A percentile compares a stretch with the other conserved stretches of the same genome.
Evolutionary conservation across 306 rosid species (phyloP).

Genomic region (Sindora glabra): DNA sequence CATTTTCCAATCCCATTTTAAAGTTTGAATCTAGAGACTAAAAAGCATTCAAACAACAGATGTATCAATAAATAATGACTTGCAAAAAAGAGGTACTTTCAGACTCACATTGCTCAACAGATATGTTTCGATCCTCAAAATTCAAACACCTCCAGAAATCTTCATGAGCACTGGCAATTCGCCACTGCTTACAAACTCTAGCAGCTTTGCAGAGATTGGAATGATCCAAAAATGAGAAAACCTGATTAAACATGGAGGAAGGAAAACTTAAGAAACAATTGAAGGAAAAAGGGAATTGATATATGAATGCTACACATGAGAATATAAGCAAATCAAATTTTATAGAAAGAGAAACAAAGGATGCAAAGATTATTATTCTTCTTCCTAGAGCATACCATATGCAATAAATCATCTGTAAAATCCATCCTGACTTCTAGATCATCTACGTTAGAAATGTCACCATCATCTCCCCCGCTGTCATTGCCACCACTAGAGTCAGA

Average conservation of each 20-base stretch:
- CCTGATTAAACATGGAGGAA: too few relatives aligned
- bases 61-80: background rate
- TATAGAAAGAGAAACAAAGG: background rate
- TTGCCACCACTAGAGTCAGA: slow-evolving; percentile 31
- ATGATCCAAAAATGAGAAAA: slow-evolving; percentile 93
- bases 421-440: slow-evolving; percentile 83
- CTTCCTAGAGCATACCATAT: slow-evolving; percentile 57
- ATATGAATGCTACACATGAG: too few relatives aligned
- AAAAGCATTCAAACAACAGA: background rate
- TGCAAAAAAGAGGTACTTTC: background rate
- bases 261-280: too few relatives aligned
- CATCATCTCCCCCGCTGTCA: slow-evolving; percentile 41
- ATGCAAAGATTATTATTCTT: background rate
- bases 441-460: slow-evolving; percentile 38
- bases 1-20: background rate
- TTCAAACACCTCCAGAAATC: slow-evolving; percentile 91
- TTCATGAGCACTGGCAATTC: slow-evolving; percentile 89
- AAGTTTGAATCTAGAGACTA: background rate
- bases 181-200: slow-evolving; percentile 92
- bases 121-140: slow-evolving; percentile 83
- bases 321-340: background rate
- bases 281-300: background rate
- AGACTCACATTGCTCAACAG: slow-evolving; percentile 83
- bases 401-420: slow-evolving; percentile 90
- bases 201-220: slow-evolving; percentile 90